Evolutionary conservation across 2,329 filamentous ascomycete genomes (phyloP), one percentile per base, ranked within the genome.

Genomic region (Alternaria arbusti): DNA sequence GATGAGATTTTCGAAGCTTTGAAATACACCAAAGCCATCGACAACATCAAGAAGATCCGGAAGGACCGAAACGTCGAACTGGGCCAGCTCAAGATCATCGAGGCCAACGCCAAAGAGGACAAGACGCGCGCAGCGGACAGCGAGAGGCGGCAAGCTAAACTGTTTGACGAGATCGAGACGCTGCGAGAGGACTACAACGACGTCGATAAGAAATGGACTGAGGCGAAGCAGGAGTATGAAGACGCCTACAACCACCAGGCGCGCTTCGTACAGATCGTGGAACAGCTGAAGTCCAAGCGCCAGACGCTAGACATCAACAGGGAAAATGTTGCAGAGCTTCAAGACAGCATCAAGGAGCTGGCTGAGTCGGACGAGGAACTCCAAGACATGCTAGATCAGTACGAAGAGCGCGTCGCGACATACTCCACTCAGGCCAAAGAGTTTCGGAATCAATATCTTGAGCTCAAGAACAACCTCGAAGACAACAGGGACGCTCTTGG

Each of bases 1-100:
- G 96, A 99, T 76, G 93, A 97, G 77, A 99, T 99, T 11, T 99
- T 99, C 70, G 96, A 98, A 81, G 96, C 96, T 1, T 85, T 93
- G 81, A 97, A 97, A 78, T 99, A 98, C 80, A 97, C 94, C 32
- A 97, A 97, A 75, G 96, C 94, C 17, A 97, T 99, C 64, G 94
- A 97, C 49, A 97, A 97, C 78, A 91, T 99, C 77, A 97, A 97
- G 76, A 79, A 89, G 10, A 85, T 98, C 54, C 87, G 91, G 43
- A 99, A 98, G 82, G 91, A 90, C 68, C 90, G 97, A 69, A 91
- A 90, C 36, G 89, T 91, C 67, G 87, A 95, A 65, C 85, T 98
- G 10, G 87, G 84, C 15, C 88, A 90, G 64, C 86, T 91, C 61
- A 93, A 92, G 73, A 88, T 91, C 46, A 87, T 91, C 63, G 93